Conservation (phyloP, 441 rosid species). For the Croton laevigatus region DNA sequence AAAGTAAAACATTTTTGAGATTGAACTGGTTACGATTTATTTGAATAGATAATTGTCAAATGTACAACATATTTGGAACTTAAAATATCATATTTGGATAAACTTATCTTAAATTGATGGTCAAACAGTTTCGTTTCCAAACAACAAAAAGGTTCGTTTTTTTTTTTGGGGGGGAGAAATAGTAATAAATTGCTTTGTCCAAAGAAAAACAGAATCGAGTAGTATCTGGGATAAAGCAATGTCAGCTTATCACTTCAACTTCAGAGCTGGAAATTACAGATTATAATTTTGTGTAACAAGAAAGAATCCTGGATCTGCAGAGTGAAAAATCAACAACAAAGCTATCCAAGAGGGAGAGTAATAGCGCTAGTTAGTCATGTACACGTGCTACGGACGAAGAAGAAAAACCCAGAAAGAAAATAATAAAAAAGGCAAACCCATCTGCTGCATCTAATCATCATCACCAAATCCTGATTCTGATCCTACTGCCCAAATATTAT, state of each 20-base stretch:
- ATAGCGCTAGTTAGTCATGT: conserved; percentile 42
- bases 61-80: no score
- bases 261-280: conserved; percentile 36
- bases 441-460: conserved; percentile 29
- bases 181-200: no score
- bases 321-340: conserved; percentile 17
- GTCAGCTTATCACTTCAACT: conserved; percentile 17
- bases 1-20: no score
- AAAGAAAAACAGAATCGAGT: neutral
- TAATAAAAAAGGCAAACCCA: neutral
- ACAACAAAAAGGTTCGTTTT: no score
- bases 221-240: conserved; percentile 22
- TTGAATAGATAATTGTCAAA: no score
- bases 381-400: conserved; percentile 28
- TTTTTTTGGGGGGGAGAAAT: no score
- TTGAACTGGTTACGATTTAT: no score
- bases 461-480: neutral
- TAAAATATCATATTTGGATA: no score
- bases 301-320: conserved; percentile 44
- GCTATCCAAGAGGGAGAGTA: conserved; percentile 16
- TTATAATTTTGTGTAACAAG: conserved; percentile 26
- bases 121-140: no score
- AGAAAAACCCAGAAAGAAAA: conserved; percentile 15
- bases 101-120: no score
- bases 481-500: conserved; percentile 31